Evolutionary conservation across 164 flowering plant species (phyloP).

Genomic region (Vitis cinerea): DNA sequence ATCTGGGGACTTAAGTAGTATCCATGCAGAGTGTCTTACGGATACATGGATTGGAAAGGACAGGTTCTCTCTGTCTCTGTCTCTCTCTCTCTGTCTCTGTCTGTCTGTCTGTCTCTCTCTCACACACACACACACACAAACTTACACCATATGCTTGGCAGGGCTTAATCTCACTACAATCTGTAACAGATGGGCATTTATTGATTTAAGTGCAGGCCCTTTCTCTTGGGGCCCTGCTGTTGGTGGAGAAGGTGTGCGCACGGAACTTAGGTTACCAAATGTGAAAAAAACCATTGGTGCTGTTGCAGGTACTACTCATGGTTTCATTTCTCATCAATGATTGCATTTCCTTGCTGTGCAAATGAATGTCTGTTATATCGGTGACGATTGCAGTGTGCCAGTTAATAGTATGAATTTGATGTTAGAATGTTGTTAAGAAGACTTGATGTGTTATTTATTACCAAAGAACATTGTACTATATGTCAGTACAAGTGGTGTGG

Average conservation of each 20-base stretch:
- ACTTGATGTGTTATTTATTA: background rate
- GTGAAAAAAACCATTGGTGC: conserved; percentile 90
- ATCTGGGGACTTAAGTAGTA: conserved; percentile 67
- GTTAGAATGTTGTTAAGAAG: background rate
- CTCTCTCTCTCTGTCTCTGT: conserved; percentile 6
- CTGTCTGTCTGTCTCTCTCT: background rate
- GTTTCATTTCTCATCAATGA: too few relatives aligned
- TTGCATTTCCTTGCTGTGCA: background rate
- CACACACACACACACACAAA: background rate
- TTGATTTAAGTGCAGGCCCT: conserved; percentile 97
- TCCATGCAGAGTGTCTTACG: conserved; percentile 86
- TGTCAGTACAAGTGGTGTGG: background rate
- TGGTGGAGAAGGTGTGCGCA: conserved; percentile 99
- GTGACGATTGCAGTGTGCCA: background rate
- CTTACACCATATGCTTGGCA: background rate
- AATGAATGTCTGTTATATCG: background rate
- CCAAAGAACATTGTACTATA: too few relatives aligned
- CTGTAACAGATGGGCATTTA: conserved; percentile 83
- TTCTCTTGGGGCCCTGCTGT: conserved; percentile 99
- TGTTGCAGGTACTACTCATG: conserved; percentile 57
- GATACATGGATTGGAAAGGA: conserved; percentile 93
- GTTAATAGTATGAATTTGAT: background rate
- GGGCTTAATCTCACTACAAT: conserved; percentile 9
- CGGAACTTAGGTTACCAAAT: conserved; percentile 85
- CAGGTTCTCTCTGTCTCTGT: conserved; percentile 48